A percentile compares a stretch with the other conserved stretches of the same genome.
Evolutionary conservation across 306 rosid species (phyloP).

Genomic region (Pterocarpus santalinus): DNA sequence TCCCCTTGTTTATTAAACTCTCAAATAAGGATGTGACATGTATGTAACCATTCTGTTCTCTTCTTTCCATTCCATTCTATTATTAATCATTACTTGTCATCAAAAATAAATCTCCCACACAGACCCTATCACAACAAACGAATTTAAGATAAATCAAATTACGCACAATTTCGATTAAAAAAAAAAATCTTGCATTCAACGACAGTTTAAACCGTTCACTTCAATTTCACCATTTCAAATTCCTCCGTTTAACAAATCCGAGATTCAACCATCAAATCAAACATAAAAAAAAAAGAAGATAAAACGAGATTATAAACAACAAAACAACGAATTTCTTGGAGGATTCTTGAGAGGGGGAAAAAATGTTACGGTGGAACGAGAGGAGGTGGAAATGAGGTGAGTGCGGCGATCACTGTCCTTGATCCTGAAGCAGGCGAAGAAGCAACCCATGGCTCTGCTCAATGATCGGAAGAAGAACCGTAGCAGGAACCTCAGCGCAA

Average conservation of each 20-base stretch:
- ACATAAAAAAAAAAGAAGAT: too few species aligned
- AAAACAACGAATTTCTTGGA: not conserved
- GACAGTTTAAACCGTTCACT: not conserved
- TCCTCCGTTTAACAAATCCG: not conserved
- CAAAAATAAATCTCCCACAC: too few species aligned
- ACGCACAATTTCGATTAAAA: not conserved
- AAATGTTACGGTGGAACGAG: conserved; percentile 50
- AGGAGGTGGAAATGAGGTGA: conserved; percentile 49
- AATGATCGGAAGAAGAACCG: conserved; percentile 74
- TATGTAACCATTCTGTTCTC: too few species aligned
- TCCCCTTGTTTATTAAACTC: too few species aligned
- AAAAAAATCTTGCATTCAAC: not conserved
- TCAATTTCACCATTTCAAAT: not conserved
- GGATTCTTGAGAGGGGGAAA: conserved; percentile 21
- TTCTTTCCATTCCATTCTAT: too few species aligned
- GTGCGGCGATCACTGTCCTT: conserved; percentile 59
- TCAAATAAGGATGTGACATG: too few species aligned
- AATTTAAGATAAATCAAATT: not conserved
- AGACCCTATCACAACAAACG: too few species aligned
- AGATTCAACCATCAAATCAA: not conserved
- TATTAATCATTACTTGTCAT: too few species aligned
- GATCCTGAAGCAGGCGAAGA: conserved; percentile 79
- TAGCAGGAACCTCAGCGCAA: conserved; percentile 55
- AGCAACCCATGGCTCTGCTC: conserved; percentile 81
- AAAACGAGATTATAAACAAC: not conserved